phyloP scores from a whole-genome alignment of 805 yeast genomes.

The Ogataea methanolica region DNA sequence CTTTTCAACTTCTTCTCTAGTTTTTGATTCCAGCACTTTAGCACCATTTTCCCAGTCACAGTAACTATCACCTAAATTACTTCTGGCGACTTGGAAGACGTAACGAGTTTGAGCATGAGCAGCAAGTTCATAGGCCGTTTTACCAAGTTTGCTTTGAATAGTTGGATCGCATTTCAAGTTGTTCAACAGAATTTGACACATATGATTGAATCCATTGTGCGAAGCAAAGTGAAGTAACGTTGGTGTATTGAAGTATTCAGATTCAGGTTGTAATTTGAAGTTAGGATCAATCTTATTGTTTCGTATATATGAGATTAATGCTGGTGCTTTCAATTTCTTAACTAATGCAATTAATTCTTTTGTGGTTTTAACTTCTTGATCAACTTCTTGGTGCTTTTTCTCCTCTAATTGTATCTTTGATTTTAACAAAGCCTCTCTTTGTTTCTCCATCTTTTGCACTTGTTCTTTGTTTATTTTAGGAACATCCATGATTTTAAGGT shows the following conservation, averaged over 20 bases:
- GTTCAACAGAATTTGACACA: slow-evolving; percentile 58
- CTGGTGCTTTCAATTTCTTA: slow-evolving; percentile 74
- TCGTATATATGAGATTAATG: slow-evolving; percentile 56
- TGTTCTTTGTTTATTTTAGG: slow-evolving; percentile 42
- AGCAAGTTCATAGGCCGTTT: slow-evolving; percentile 67
- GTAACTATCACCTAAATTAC: slow-evolving; percentile 59
- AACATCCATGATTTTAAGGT: slow-evolving; percentile 47
- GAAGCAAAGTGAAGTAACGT: slow-evolving; percentile 79
- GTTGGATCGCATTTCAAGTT: slow-evolving; percentile 72
- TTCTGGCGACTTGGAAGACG: slow-evolving; percentile 66
- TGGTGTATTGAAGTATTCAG: slow-evolving; percentile 53
- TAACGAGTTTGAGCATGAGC: slow-evolving; percentile 39
- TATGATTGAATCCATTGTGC: slow-evolving; percentile 57
- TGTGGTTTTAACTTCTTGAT: slow-evolving; percentile 44
- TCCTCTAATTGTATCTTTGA: slow-evolving; percentile 17
- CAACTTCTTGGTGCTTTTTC: slow-evolving; percentile 18
- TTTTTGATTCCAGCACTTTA: slow-evolving; percentile 55
- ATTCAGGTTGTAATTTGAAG: slow-evolving; percentile 50
- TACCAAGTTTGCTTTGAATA: slow-evolving; percentile 45
- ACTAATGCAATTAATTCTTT: slow-evolving; percentile 53
- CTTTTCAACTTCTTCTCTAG: slow-evolving; percentile 52
- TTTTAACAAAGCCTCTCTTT: slow-evolving; percentile 26
- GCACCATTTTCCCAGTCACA: slow-evolving; percentile 64
- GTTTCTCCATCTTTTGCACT: slow-evolving; percentile 26
- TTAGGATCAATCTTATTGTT: slow-evolving; percentile 53